Conservation (phyloP, 2,329 filamentous ascomycete genomes). For the Tolypocladium amazonense region DNA sequence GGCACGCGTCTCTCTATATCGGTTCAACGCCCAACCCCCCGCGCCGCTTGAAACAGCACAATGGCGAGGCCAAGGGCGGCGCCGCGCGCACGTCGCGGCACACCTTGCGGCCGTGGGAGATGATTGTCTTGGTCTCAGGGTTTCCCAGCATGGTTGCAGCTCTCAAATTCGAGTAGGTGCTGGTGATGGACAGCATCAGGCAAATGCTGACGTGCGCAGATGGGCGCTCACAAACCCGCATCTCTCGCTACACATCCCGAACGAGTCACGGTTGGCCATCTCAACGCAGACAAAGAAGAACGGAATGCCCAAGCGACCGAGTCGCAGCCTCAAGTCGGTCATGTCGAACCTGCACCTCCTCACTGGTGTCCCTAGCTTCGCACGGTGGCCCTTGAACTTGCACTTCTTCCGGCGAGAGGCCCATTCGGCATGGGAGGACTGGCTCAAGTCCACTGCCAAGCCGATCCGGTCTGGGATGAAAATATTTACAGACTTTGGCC, state of each 20-base stretch:
- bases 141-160: constrained; percentile 83
- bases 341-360: constrained; percentile 75
- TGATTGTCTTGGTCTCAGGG: constrained; percentile 75
- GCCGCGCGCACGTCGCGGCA: constrained; percentile 62
- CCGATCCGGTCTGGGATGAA: constrained; percentile 35
- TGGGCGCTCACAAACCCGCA: constrained; percentile 91
- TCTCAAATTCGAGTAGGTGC: constrained; percentile 77
- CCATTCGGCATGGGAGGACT: constrained; percentile 55
- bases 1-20: constrained; percentile 66
- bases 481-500: constrained; percentile 46
- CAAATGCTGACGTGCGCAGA: constrained; percentile 31
- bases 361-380: constrained; percentile 68
- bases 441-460: constrained; percentile 38
- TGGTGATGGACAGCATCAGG: no score
- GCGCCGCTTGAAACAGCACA: constrained; percentile 81
- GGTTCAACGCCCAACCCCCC: constrained; percentile 86
- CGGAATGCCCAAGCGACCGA: constrained; percentile 45
- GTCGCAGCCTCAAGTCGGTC: constrained; percentile 52
- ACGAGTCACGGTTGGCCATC: constrained; percentile 46
- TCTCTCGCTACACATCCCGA: constrained; percentile 65
- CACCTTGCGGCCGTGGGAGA: constrained; percentile 76
- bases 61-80: constrained; percentile 73
- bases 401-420: constrained; percentile 70
- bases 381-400: constrained; percentile 69
- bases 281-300: constrained; percentile 40